A percentile compares a stretch with the other conserved stretches of the same genome.
phyloP scores from a whole-genome alignment of 495 filamentous ascomycete genomes.

The Mycothermus thermophilus region DNA sequence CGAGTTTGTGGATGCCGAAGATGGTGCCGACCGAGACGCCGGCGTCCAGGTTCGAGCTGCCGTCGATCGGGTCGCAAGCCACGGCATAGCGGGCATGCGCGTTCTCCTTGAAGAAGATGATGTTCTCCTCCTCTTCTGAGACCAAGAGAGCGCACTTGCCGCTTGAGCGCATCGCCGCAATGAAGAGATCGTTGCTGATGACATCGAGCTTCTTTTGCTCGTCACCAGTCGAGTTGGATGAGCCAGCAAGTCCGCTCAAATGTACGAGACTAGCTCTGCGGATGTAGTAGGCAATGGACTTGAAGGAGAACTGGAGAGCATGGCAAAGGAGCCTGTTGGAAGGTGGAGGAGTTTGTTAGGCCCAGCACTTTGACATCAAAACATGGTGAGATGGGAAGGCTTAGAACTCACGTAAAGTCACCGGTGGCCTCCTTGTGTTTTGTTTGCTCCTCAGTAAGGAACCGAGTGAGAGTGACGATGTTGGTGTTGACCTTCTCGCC shows the following conservation, averaged over 20 bases:
- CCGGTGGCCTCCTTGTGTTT: conserved; percentile 92
- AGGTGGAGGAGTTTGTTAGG: too few species aligned
- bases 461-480: conserved; percentile 87
- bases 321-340: conserved; percentile 72
- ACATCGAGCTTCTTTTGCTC: conserved; percentile 99
- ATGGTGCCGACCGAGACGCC: conserved; percentile 98
- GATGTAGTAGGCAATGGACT: conserved; percentile 99
- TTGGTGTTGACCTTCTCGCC: conserved; percentile 80
- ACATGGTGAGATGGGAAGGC: too few species aligned
- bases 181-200: conserved; percentile 95
- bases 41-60: conserved; percentile 91
- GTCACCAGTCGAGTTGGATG: conserved; percentile 88
- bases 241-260: conserved; percentile 85
- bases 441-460: conserved; percentile 86
- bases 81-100: conserved; percentile 81
- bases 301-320: conserved; percentile 97
- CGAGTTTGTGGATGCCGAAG: conserved; percentile 85
- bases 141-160: conserved; percentile 83
- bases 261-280: conserved; percentile 94
- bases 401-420: conserved; percentile 74
- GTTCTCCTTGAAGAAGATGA: conserved; percentile 72
- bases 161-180: conserved; percentile 81
- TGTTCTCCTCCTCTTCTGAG: conserved; percentile 90
- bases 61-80: conserved; percentile 95
- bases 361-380: too few species aligned